A percentile compares a stretch with the other conserved stretches of the same genome.
These are phyloP conservation scores for Kodamaea neixiangensis DNA, from an alignment of 805 yeast species.

Conservation along the genomic window DNA sequence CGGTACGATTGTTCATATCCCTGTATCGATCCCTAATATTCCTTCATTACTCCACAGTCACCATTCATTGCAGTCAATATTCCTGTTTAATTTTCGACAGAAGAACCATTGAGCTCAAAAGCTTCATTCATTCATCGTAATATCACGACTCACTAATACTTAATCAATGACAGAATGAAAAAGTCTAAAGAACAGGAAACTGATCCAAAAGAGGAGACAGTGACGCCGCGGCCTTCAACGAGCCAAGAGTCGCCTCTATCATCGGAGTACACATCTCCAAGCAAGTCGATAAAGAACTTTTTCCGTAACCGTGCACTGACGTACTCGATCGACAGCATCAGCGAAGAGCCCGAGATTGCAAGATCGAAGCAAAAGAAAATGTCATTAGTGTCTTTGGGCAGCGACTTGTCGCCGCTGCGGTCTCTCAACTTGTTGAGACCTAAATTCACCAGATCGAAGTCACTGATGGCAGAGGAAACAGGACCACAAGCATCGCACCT, in stretches of 20 bases:
- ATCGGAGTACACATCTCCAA: constrained; percentile 25
- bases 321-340: constrained; percentile 26
- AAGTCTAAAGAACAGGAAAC: neutral
- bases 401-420: constrained; percentile 11
- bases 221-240: constrained; percentile 1
- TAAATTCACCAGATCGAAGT: constrained; percentile 21
- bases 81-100: too few species aligned
- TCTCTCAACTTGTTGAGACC: constrained; percentile 20
- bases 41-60: too few species aligned
- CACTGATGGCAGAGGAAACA: constrained; percentile 16
- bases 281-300: constrained; percentile 26
- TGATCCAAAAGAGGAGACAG: constrained; percentile 1
- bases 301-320: constrained; percentile 25
- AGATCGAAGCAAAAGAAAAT: constrained; percentile 4
- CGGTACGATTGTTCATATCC: neutral
- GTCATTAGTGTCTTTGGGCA: constrained; percentile 8
- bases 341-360: constrained; percentile 21
- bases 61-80: too few species aligned
- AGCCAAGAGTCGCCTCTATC: constrained; percentile 4
- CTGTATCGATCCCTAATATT: neutral
- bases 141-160: too few species aligned
- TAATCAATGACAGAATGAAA: neutral
- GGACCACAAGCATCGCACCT: neutral
- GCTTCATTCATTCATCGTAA: neutral
- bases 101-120: too few species aligned